These are phyloP conservation scores for Microdochium trichocladiopsis DNA, from an alignment of 2,329 filamentous ascomycete species.

Conservation along the genomic window DNA sequence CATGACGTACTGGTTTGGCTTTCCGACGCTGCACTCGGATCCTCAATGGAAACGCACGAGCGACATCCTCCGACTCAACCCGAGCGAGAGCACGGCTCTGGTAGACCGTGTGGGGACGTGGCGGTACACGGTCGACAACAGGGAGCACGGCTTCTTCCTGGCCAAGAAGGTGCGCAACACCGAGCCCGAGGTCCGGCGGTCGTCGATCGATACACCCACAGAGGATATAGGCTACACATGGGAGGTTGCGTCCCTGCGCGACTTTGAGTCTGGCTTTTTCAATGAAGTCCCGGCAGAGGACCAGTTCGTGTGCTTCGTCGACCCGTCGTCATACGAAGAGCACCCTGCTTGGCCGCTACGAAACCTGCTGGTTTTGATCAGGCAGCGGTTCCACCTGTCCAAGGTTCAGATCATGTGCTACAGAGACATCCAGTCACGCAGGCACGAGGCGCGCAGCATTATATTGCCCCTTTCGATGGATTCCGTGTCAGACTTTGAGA, in stretches of 20 bases:
- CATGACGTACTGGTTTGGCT: slow-evolving; percentile 98
- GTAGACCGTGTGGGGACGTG: slow-evolving; percentile 83
- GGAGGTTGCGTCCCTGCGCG: slow-evolving; percentile 68
- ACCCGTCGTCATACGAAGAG: slow-evolving; percentile 83
- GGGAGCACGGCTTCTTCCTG: slow-evolving; percentile 94
- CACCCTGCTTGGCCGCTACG: slow-evolving; percentile 90
- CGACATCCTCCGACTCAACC: slow-evolving; percentile 47
- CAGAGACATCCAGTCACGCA: slow-evolving; percentile 69
- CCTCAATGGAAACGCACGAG: slow-evolving; percentile 67
- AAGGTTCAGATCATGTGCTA: slow-evolving; percentile 85
- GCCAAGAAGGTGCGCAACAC: slow-evolving; percentile 62
- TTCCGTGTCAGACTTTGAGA: slow-evolving; percentile 31
- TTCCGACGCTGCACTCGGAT: slow-evolving; percentile 85
- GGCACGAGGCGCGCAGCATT: slow-evolving; percentile 76
- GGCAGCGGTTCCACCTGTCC: slow-evolving; percentile 70
- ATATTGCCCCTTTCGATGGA: slow-evolving; percentile 62
- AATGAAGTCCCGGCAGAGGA: slow-evolving; percentile 63
- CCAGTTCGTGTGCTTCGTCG: slow-evolving; percentile 78
- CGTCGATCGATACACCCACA: slow-evolving; percentile 14
- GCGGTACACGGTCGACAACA: slow-evolving; percentile 72
- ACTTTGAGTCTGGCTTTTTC: slow-evolving; percentile 87
- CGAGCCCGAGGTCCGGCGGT: slow-evolving; percentile 19
- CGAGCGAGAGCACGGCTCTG: slow-evolving; percentile 68
- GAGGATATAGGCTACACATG: slow-evolving; percentile 62
- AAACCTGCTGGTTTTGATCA: slow-evolving; percentile 79